Conservation (phyloP, 805 yeast species). For the Barnettozyma pratensis region DNA sequence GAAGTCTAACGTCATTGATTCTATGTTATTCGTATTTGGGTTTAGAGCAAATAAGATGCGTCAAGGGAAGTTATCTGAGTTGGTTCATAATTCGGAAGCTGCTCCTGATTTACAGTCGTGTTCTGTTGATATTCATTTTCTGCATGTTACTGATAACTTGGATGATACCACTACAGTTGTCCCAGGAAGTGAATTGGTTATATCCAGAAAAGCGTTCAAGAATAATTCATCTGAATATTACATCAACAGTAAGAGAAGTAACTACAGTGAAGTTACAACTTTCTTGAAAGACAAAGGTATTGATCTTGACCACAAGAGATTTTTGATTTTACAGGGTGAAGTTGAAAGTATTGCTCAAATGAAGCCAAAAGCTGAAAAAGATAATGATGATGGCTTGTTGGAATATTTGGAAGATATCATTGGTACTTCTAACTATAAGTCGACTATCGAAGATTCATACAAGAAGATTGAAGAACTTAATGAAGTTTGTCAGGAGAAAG, state of each 20-base stretch:
- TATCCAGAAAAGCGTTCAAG: conserved; percentile 74
- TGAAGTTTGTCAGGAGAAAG: conserved; percentile 76
- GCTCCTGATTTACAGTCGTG: conserved; percentile 66
- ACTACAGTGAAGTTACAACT: conserved; percentile 72
- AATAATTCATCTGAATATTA: conserved; percentile 76
- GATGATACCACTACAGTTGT: conserved; percentile 40
- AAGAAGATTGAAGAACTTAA: conserved; percentile 66
- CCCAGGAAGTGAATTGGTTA: conserved; percentile 51
- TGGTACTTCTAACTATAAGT: conserved; percentile 85
- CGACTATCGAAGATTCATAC: conserved; percentile 60
- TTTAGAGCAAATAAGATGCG: conserved; percentile 96
- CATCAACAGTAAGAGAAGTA: conserved; percentile 64
- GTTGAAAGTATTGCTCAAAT: conserved; percentile 97
- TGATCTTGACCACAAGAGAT: conserved; percentile 91
- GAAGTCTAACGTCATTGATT: conserved; percentile 94
- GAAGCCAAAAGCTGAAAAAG: conserved; percentile 95
- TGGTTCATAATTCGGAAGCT: conserved; percentile 85
- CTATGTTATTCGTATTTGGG: conserved; percentile 94
- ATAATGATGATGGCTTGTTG: conserved; percentile 85
- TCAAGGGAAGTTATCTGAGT: conserved; percentile 86
- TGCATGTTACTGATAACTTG: conserved; percentile 61
- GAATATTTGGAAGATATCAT: conserved; percentile 96
- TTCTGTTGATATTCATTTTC: conserved; percentile 87
- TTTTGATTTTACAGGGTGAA: conserved; percentile 93
- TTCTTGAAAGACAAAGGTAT: conserved; percentile 77